Evolutionary conservation across 2,329 filamentous ascomycete species (phyloP).

Genomic region (Huntiella abstrusa): DNA sequence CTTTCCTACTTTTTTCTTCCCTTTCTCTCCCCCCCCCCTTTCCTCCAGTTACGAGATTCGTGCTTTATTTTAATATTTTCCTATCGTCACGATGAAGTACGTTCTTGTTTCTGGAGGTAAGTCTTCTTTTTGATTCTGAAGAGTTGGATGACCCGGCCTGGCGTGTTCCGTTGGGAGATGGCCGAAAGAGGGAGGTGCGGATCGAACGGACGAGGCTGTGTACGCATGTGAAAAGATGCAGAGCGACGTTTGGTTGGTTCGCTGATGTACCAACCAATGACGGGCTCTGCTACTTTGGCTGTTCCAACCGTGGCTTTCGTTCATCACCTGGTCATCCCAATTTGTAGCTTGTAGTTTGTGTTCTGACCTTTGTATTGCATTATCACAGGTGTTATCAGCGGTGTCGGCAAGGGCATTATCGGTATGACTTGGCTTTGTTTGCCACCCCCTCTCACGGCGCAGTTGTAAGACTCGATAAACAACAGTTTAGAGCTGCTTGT

Average conservation of each 20-base stretch:
- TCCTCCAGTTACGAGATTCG: conserved; percentile 10
- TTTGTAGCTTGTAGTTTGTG: background rate
- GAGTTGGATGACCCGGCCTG: background rate
- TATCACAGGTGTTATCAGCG: conserved; percentile 21
- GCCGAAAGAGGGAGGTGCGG: background rate
- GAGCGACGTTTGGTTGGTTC: too few relatives aligned
- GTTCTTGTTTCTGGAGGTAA: conserved; percentile 61
- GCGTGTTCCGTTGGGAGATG: background rate
- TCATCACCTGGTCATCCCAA: background rate
- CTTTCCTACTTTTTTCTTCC: conserved; percentile 8
- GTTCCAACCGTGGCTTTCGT: background rate
- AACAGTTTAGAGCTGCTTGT: background rate
- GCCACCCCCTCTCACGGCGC: background rate
- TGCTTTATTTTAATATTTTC: conserved; percentile 7
- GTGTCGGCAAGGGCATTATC: conserved; percentile 28
- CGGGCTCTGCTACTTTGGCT: too few relatives aligned
- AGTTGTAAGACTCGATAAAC: background rate
- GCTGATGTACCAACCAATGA: too few relatives aligned
- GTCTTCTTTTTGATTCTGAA: conserved; percentile 2
- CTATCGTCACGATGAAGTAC: conserved; percentile 48
- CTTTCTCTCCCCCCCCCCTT: conserved; percentile 11
- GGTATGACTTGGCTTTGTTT: conserved; percentile 4
- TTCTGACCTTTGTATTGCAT: conserved; percentile 2
- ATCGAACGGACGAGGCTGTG: too few relatives aligned
- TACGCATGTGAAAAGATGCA: too few relatives aligned